Evolutionary conservation across 495 filamentous ascomycete genomes (phyloP), one percentile per base, ranked within the genome.

Genomic region (Endocarpon pusillum): DNA sequence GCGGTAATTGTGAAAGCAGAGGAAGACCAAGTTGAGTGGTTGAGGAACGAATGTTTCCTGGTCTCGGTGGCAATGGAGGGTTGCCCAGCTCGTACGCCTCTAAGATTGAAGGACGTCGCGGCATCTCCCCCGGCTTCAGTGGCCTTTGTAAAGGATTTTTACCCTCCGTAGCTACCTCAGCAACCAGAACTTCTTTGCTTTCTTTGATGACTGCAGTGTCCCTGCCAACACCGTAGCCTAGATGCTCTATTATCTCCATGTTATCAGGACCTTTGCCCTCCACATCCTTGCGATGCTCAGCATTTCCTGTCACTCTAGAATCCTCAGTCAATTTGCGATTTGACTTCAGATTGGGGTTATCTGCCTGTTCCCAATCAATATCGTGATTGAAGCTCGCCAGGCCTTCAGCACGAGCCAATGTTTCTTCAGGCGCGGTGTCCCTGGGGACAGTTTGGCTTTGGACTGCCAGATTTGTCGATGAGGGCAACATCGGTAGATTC

Each of bases 341-440:
- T 11, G 59, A 57, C 46, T 71, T 67, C 21, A 73, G 53, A 41
- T 75, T 67, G 4, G 75, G 67, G 38, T 75, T 78, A 38, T 60
- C 57, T 32, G 59, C 61, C 43, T 74, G 71, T 38, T 78, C 72
- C 62, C 73, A 71, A 37, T 81, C 75, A 27, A 77, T 66, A 42
- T 91, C 83, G 42, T 92, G 79, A 44, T 92, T 93, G 61, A 86
- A 86, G 44, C 78, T 87, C 35, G 68, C 63, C 44, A 81, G 54
- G 14, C 60, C 54, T 34, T 81, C 76, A 2, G 64, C 64, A 24
- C 69, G 58, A 30, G 66, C 61, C 11, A 81, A 54, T 20, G 71
- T 61, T 32, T 79, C 73, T 33, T 78, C 71, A 41, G n/a, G n/a
- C 17, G n/a, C 36, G 22, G 21, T 12, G 4, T 20, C 32, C 14